Evolutionary conservation across 768 basidiomycete species (phyloP).

Genomic region (Mycena floridula): DNA sequence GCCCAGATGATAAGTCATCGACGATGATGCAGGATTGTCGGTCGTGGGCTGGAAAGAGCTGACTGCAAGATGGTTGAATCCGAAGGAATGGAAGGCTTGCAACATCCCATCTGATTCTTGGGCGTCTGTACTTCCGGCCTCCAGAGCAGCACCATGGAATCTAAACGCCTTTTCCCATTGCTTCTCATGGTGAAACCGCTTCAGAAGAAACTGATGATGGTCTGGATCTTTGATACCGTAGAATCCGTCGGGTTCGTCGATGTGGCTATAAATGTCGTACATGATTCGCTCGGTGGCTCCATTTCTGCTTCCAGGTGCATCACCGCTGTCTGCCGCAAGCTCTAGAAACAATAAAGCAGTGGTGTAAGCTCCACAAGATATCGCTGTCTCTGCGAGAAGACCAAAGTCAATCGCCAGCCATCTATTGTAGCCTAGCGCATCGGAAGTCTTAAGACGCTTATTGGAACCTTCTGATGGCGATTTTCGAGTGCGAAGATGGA

Average conservation of each 20-base stretch:
- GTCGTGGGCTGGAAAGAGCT: slow-evolving; percentile 43
- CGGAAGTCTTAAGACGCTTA: no score
- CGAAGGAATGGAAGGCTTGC: slow-evolving; percentile 81
- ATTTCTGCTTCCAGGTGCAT: slow-evolving; percentile 19
- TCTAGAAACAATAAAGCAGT: slow-evolving; percentile 90
- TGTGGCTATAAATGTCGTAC: slow-evolving; percentile 89
- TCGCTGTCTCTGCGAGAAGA: slow-evolving; percentile 67
- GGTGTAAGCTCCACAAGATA: slow-evolving; percentile 77
- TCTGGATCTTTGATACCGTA: slow-evolving; percentile 85
- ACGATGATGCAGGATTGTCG: slow-evolving; percentile 25
- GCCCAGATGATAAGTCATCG: slow-evolving; percentile 72
- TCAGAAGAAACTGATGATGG: slow-evolving; percentile 73
- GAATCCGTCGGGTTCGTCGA: slow-evolving; percentile 98
- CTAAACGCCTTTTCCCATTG: slow-evolving; percentile 90
- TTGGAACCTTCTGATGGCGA: slow-evolving; percentile 28
- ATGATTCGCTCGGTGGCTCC: slow-evolving; percentile 58
- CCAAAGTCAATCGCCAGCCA: slow-evolving; percentile 81
- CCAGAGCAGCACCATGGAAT: slow-evolving; percentile 81
- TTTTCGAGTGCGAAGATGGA: slow-evolving; percentile 64
- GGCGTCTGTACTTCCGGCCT: slow-evolving; percentile 42
- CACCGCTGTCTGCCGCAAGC: slow-evolving; percentile 51
- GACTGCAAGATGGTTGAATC: slow-evolving; percentile 86
- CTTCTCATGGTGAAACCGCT: slow-evolving; percentile 86
- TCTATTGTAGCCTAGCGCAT: slow-evolving; percentile 51
- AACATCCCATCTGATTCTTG: slow-evolving; percentile 59